Percentiles rank a stretch among this genome's conserved stretches.
These are phyloP conservation scores for Clavispora vitiphila DNA, from an alignment of 805 yeast genomes.

Conservation along the genomic window DNA sequence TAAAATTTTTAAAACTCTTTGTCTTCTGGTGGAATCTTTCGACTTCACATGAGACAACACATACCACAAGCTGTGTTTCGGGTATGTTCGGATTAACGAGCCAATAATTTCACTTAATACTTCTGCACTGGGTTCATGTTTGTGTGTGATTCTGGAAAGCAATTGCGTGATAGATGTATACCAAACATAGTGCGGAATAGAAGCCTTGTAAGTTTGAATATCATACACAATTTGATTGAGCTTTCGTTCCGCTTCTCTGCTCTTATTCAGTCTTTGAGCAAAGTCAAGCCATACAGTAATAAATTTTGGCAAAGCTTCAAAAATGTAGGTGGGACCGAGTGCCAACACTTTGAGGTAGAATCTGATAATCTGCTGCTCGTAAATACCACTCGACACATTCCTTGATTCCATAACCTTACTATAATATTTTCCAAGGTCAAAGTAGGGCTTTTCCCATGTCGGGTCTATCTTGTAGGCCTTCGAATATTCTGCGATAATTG, in stretches of 20 bases:
- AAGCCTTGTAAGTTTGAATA: conserved; percentile 38
- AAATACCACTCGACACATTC: conserved; percentile 42
- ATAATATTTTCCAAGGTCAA: conserved; percentile 73
- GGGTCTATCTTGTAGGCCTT: conserved; percentile 51
- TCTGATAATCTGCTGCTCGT: conserved; percentile 51
- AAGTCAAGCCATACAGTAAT: conserved; percentile 89
- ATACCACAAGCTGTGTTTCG: conserved; percentile 83
- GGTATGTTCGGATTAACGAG: conserved; percentile 58
- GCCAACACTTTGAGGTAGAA: conserved; percentile 56
- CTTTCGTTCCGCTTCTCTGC: conserved; percentile 29
- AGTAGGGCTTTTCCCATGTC: conserved; percentile 74
- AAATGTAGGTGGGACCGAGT: conserved; percentile 59
- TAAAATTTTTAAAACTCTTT: conserved; percentile 24
- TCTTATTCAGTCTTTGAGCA: conserved; percentile 28
- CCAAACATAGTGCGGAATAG: conserved; percentile 56
- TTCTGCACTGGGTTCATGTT: conserved; percentile 49
- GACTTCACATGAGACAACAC: conserved; percentile 69
- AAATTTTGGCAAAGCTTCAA: conserved; percentile 86
- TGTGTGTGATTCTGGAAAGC: conserved; percentile 70
- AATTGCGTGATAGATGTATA: conserved; percentile 83
- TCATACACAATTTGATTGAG: conserved; percentile 46
- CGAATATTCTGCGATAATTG: conserved; percentile 65
- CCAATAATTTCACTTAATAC: conserved; percentile 55
- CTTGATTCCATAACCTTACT: conserved; percentile 73
- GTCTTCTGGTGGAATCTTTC: conserved; percentile 25